Evolutionary conservation across 2,329 filamentous ascomycete species (phyloP), one percentile per base, ranked within the genome.

Genomic region (Eutypa lata): DNA sequence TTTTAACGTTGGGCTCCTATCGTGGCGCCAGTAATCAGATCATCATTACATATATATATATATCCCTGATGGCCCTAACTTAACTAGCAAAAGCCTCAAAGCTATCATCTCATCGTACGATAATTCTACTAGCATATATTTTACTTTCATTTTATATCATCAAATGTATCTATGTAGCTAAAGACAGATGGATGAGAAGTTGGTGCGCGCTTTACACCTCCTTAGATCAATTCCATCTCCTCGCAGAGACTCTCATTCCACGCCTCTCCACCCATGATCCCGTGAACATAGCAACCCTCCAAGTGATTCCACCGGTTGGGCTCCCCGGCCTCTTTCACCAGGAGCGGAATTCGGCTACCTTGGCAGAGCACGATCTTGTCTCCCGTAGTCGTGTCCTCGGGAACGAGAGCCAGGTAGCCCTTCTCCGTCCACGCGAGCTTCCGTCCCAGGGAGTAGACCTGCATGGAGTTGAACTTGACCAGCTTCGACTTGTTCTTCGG

Each of bases 381-480:
- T 4, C 49, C 49, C 33, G 26, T 16, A 10, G 31, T 4, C 3
- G 18, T 47, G 18, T 46, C 31, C 16, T 37, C n/a, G 19, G 49
- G 42, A 14, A 51, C 49, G 14, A 51, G 49, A 14, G 42, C 49
- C 3, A 51, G 49, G 26, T 21, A 47, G 8, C 49, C 49, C 21
- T 38, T 46, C 18, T 38, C 5, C 21, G 49, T 51, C 49, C 49
- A 51, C 18, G 42, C 49, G 10, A 51, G 31, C 31, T 51, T 51
- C 11, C 49, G 49, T 18, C 42, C 49, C 16, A 51, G 24, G 2
- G 16, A 31, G 19, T 33, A 31, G 10, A 16, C 18, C 33, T 51
- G 49, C 49, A 51, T 31, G 11, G 40, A 14, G 22, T 47, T 47
- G 42, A 51, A 47, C 19, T 33, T 45, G 24, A 18, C 11, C 43